Base-by-base conservation (phyloP, 2,329 filamentous ascomycete species). In the Alternaria sp. region DNA sequence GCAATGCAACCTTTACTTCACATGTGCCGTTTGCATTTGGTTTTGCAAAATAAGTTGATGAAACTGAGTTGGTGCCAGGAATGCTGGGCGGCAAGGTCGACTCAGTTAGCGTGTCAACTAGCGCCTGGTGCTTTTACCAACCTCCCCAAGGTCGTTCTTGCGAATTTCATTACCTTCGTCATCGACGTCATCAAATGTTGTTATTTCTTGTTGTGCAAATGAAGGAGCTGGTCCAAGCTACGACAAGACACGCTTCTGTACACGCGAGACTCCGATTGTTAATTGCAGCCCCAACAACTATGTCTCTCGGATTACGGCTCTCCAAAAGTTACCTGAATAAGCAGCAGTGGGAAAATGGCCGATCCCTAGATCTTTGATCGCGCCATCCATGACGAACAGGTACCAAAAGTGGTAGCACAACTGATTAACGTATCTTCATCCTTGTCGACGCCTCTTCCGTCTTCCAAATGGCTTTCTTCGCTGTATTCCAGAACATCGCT, bases 121-220 rank as follows among this genome's bases (percentile, higher is more conserved):
- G 46, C 46, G 46, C 14, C 30, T 50, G 46, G 20, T 50, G 46
- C 46, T 50, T 38, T 10, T 38, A 22, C 46, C 22, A 36, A 50
- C 46, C 20, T 18, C 32, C 18, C 18, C 2, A 16, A 38, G 30
- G 14, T 32, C 46, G 7, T 18, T 49, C n/a, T 25, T 34, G 0
- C 5, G 18, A 36, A 22, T n/a, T 38, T 25, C 46, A 38, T 27
- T 14, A 36, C 46, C 14, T 38, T 10, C 12, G 16, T 18, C 20
- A 25, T 36, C 46, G 32, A 30, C 18, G 14, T 38, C 46, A 50
- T 50, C 14, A 36, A 36, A 22, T 12, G 14, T 34, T 16, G 2
- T 12, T 50, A n/a, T 9, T 38, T 2, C 4, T 11, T 25, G 7
- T 5, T 8, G 10, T 25, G 18, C 14, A 18, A 20, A 18, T 27